A percentile compares a stretch with the other conserved stretches of the same genome.
Evolutionary conservation across 306 rosid genomes (phyloP).

Genomic region (Vigna hirtella): DNA sequence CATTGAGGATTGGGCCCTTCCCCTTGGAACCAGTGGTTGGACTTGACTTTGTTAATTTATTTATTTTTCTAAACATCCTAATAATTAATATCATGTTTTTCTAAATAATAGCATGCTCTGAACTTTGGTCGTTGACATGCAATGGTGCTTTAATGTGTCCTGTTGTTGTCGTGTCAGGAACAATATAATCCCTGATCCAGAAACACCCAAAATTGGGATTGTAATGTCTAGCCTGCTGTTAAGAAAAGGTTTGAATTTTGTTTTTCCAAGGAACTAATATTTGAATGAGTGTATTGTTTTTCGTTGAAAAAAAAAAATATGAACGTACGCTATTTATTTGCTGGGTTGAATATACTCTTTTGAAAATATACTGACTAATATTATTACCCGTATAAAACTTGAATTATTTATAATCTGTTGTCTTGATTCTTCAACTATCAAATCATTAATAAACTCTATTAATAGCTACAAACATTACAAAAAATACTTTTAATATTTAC

Average conservation of each 20-base stretch:
- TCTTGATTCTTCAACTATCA: too few species aligned
- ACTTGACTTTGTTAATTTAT: conserved; percentile 49
- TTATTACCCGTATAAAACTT: too few species aligned
- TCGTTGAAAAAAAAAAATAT: neutral
- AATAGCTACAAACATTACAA: too few species aligned
- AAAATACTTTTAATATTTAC: too few species aligned
- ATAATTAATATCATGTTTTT: conserved; percentile 32
- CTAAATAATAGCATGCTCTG: conserved; percentile 33
- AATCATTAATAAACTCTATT: too few species aligned
- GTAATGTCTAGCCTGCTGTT: conserved; percentile 13
- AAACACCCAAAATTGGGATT: neutral
- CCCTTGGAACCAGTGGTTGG: conserved; percentile 65
- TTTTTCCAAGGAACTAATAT: neutral
- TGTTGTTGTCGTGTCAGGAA: conserved; percentile 23
- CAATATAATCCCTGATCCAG: neutral
- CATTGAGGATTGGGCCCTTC: conserved; percentile 70
- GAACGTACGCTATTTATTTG: neutral
- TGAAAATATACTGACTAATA: too few species aligned
- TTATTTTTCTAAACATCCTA: conserved; percentile 24
- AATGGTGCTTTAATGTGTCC: conserved; percentile 36
- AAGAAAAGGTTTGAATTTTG: conserved; percentile 6
- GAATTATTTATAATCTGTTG: too few species aligned
- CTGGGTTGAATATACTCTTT: neutral
- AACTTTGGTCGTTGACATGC: conserved; percentile 42
- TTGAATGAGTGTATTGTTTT: neutral